A percentile compares a stretch with the other conserved stretches of the same genome.
phyloP scores from a whole-genome alignment of 2,329 filamentous ascomycete species.

The Exophiala sp. region DNA sequence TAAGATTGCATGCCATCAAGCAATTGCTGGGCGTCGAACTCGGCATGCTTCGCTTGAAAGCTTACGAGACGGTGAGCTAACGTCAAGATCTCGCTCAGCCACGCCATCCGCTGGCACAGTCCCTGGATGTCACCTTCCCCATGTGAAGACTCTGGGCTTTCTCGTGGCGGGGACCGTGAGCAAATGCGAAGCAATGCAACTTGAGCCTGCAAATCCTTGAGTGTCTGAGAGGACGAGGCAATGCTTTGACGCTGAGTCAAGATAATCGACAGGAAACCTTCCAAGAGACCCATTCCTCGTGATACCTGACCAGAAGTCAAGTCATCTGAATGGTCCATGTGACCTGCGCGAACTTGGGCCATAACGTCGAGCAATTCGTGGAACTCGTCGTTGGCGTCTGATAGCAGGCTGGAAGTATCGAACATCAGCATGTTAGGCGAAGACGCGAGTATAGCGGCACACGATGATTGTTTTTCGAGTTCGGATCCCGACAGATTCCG shows the following conservation, averaged over 20 bases:
- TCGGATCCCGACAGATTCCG: constrained; percentile 73
- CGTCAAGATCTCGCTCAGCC: constrained; percentile 67
- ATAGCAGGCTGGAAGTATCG: constrained; percentile 26
- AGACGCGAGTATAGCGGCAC: constrained; percentile 65
- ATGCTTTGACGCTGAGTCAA: constrained; percentile 40
- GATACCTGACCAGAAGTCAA: constrained; percentile 75
- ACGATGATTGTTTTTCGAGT: constrained; percentile 68
- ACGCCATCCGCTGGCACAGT: constrained; percentile 38
- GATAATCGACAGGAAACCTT: constrained; percentile 67
- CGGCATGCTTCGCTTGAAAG: constrained; percentile 65
- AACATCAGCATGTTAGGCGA: constrained; percentile 39
- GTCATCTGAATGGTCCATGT: constrained; percentile 76
- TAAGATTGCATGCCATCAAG: constrained; percentile 49
- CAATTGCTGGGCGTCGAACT: constrained; percentile 46
- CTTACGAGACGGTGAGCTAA: constrained; percentile 61
- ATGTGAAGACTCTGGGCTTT: not conserved
- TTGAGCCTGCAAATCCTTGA: constrained; percentile 30
- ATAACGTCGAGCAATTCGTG: constrained; percentile 74
- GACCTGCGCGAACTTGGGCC: constrained; percentile 62
- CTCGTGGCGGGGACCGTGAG: not conserved
- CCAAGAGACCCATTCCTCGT: constrained; percentile 78
- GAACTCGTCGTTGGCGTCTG: constrained; percentile 66
- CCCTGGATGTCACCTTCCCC: constrained; percentile 14
- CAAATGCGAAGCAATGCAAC: constrained; percentile 7
- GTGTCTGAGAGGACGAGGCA: constrained; percentile 32